Percentiles rank a stretch among this genome's conserved stretches.
Conservation (phyloP, 345 rosid genomes). For the Eucalyptus regnans region DNA sequence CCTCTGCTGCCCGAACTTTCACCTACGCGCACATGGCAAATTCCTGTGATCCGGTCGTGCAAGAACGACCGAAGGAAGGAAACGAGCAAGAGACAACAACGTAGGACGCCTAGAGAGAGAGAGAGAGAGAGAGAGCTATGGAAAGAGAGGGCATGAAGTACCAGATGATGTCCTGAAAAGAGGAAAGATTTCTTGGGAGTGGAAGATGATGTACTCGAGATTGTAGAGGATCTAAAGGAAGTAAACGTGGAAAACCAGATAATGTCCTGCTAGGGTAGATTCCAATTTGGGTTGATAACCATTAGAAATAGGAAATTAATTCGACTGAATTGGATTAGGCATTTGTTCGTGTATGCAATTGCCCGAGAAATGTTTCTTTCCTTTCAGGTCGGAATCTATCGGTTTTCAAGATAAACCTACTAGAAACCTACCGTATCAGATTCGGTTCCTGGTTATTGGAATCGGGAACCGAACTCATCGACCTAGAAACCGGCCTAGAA, state of each 20-base stretch:
- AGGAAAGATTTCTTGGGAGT: background rate
- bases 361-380: background rate
- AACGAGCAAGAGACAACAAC: background rate
- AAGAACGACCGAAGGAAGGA: background rate
- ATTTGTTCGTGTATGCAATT: background rate
- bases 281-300: background rate
- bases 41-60: background rate
- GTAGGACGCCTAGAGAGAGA: background rate
- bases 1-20: background rate
- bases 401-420: background rate
- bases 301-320: background rate
- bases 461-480: rapidly evolving
- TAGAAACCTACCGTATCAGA: rapidly evolving
- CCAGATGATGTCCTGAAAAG: background rate
- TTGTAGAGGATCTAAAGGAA: background rate
- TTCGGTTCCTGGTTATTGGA: rapidly evolving
- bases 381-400: background rate
- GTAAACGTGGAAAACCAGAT: too few species aligned
- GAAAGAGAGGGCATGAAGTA: background rate
- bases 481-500: background rate
- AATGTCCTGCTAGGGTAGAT: background rate
- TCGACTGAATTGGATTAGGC: background rate
- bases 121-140: background rate
- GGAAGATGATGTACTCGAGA: rapidly evolving
- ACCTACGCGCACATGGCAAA: background rate